Evolutionary conservation across 2,329 filamentous ascomycete genomes (phyloP), one percentile per base, ranked within the genome.

Genomic region (Achaetomium macrosporum): DNA sequence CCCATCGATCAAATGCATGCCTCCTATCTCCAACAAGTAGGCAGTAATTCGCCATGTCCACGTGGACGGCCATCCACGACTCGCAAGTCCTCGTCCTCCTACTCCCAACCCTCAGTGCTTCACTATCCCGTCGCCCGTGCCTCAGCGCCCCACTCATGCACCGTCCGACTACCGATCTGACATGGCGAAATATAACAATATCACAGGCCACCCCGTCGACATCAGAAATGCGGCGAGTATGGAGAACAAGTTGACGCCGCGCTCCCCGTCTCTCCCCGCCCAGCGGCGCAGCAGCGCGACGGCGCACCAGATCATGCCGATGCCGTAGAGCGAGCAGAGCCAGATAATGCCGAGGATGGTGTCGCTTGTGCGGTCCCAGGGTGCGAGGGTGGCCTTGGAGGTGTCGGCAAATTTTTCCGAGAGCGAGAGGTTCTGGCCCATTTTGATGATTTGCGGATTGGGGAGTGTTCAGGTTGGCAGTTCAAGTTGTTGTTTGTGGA

Each of bases 261-360:
- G 42, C 46, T 68, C 68, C 43, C 71, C 69, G 51, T 64, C 58
- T 11, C 66, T 66, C 0, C 72, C 70, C 56, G 68, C 66, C 72
- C 72, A 74, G n/a, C 72, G 69, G 56, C 70, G 68, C 57, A 73
- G 57, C 51, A 74, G 66, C n/a, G 62, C 63, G 61, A 70, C 68
- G 30, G 71, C 71, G 54, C 66, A 70, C 59, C 68, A 73, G 60
- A 74, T 69, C 65, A 72, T 71, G 63, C 66, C 70, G 54, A 68
- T 66, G 47, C 50, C 64, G 62, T 74, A 73, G 36, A 71, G 54
- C 5, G 64, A 63, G 25, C 61, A 47, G 7, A 51, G 63, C 71
- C 71, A 74, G 55, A 67, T 59, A 44, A 68, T 47, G 45, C 57
- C 66, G 54, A 73, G 55, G 31, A 68, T 57, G 47, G 71, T 64